phyloP scores from a whole-genome alignment of 257 asterid species.

The Plantago elongata region DNA sequence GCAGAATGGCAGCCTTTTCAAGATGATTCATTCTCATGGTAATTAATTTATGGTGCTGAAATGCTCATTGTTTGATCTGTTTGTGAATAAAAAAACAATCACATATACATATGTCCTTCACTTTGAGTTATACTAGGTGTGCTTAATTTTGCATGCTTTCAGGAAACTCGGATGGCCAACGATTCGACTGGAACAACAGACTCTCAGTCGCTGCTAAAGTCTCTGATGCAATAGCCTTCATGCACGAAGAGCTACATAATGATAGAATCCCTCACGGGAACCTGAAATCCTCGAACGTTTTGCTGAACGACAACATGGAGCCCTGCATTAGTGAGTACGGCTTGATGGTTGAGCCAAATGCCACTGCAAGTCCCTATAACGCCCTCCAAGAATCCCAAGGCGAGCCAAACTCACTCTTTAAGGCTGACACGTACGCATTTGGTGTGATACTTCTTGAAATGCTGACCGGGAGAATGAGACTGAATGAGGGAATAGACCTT shows the following conservation, averaged over 20 bases:
- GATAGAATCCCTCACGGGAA: conserved; percentile 67
- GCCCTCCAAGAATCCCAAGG: conserved; percentile 27
- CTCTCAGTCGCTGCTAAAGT: conserved; percentile 42
- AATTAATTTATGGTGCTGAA: conserved; percentile 19
- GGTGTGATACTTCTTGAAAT: conserved; percentile 72
- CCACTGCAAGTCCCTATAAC: conserved; percentile 7
- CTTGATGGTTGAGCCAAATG: conserved; percentile 26
- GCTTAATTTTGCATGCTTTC: not conserved
- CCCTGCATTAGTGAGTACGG: conserved; percentile 70
- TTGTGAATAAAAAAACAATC: not conserved
- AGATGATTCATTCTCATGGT: conserved; percentile 51
- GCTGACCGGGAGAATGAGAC: conserved; percentile 53
- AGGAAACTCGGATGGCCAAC: conserved; percentile 35
- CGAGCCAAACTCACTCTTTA: conserved; percentile 28
- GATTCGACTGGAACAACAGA: conserved; percentile 53
- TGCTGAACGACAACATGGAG: conserved; percentile 50
- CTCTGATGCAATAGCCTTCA: conserved; percentile 52
- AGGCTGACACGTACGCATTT: conserved; percentile 44
- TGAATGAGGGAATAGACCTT: conserved; percentile 50
- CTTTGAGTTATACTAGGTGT: too few relatives aligned
- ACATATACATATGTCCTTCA: too few relatives aligned
- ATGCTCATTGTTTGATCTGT: not conserved
- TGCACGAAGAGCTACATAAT: conserved; percentile 51
- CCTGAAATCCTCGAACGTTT: conserved; percentile 71
- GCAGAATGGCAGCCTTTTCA: conserved; percentile 58